Evolutionary conservation across 345 rosid species (phyloP).

Genomic region (Syzygium oleosum): DNA sequence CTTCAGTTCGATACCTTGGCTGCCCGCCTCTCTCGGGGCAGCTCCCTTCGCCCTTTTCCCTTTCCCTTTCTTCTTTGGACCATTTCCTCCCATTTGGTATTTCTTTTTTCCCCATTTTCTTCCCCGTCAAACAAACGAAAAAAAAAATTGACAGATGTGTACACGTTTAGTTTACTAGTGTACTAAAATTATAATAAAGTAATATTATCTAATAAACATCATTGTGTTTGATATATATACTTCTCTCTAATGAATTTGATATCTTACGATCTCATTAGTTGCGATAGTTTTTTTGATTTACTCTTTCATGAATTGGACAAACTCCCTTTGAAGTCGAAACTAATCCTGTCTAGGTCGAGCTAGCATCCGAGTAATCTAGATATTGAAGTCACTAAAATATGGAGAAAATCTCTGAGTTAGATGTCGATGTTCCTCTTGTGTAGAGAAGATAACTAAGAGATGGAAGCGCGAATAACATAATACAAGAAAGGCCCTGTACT

Average conservation of each 20-base stretch:
- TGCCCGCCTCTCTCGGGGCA: not conserved
- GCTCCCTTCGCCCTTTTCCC: not conserved
- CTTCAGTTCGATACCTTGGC: not conserved
- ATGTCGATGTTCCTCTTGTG: not conserved
- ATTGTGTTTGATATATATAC: rapidly evolving
- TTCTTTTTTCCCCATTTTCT: not conserved
- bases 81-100: not conserved
- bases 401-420: not conserved
- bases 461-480: not conserved
- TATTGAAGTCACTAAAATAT: not conserved
- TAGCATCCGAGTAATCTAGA: not conserved
- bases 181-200: not conserved
- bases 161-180: not conserved
- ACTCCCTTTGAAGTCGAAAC: not conserved
- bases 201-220: not conserved
- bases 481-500: not conserved
- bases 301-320: not conserved
- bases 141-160: not conserved
- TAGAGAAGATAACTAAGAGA: not conserved
- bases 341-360: not conserved
- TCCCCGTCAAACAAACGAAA: not conserved
- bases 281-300: not conserved
- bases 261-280: not conserved
- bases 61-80: not conserved
- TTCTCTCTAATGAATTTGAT: not conserved